Evolutionary conservation across 2,329 filamentous ascomycete genomes (phyloP).

Genomic region (Metarhizium rileyi): DNA sequence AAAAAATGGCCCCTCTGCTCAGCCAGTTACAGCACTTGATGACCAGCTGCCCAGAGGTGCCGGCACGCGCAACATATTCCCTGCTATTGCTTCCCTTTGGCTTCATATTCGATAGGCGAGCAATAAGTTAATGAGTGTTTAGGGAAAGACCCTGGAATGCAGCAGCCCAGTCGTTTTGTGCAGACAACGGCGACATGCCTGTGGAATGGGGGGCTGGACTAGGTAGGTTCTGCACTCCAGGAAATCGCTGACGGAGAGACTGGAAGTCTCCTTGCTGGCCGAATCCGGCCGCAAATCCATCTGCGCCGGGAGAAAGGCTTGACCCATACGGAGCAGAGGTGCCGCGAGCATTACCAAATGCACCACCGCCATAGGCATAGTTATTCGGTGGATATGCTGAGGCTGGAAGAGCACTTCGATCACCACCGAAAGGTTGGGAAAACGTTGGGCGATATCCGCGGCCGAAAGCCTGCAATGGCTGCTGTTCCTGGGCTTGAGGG

Average conservation of each 20-base stretch:
- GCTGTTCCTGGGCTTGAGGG: constrained; percentile 27
- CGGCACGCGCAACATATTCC: neutral
- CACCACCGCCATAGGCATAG: constrained; percentile 24
- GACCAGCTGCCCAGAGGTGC: neutral
- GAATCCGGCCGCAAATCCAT: constrained; percentile 20
- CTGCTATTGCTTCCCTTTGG: neutral
- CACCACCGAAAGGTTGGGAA: constrained; percentile 29
- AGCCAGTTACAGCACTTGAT: neutral
- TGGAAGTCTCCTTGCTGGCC: constrained; percentile 34
- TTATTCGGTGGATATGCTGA: constrained; percentile 25
- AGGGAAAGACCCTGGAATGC: constrained; percentile 64
- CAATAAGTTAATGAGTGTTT: constrained; percentile 43
- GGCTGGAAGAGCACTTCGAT: constrained; percentile 30
- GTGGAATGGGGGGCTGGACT: constrained; percentile 27
- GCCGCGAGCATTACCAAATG: constrained; percentile 23
- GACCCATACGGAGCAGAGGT: constrained; percentile 19
- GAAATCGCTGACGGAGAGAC: constrained; percentile 36
- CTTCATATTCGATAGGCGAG: neutral
- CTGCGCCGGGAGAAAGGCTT: constrained; percentile 18
- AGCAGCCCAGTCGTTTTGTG: constrained; percentile 50
- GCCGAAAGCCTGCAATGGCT: constrained; percentile 26
- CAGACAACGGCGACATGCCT: constrained; percentile 29
- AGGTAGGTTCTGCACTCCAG: constrained; percentile 28
- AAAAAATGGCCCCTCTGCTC: neutral
- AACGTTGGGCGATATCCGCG: constrained; percentile 35